These are phyloP conservation scores for Cryphonectria radicalis DNA, from an alignment of 2,329 filamentous ascomycete genomes.

Conservation along the genomic window DNA sequence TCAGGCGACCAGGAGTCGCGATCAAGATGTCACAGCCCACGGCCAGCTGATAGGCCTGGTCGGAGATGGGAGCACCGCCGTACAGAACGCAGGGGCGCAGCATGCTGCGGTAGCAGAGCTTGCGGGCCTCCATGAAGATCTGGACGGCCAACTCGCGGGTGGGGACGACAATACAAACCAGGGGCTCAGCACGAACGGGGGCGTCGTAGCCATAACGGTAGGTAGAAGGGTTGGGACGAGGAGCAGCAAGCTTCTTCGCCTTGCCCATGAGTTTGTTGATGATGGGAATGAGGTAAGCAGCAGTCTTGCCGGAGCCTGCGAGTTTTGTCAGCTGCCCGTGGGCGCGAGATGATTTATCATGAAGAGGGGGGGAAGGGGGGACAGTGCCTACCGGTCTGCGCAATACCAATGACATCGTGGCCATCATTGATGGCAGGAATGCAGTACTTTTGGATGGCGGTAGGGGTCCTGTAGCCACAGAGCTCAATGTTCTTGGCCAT, in stretches of 20 bases:
- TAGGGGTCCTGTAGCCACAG: constrained; percentile 72
- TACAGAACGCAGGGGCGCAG: constrained; percentile 89
- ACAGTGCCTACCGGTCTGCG: constrained; percentile 76
- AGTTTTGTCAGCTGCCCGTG: constrained; percentile 20
- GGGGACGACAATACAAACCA: constrained; percentile 84
- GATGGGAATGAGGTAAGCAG: constrained; percentile 87
- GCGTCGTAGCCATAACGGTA: constrained; percentile 54
- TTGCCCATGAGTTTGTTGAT: constrained; percentile 94
- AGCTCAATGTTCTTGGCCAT: constrained; percentile 79
- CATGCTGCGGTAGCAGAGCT: constrained; percentile 94
- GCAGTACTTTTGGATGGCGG: constrained; percentile 85
- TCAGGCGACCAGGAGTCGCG: constrained; percentile 83
- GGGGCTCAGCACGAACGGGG: constrained; percentile 75
- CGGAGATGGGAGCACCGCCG: constrained; percentile 74
- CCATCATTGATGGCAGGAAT: constrained; percentile 79
- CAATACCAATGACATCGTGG: constrained; percentile 83
- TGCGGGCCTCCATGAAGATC: constrained; percentile 92
- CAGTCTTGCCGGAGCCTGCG: constrained; percentile 92
- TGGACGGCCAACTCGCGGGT: constrained; percentile 91
- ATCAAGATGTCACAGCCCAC: constrained; percentile 90
- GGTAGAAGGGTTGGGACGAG: constrained; percentile 67
- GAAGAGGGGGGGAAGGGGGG: neutral
- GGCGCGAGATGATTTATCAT: neutral
- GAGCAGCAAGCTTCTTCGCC: constrained; percentile 81
- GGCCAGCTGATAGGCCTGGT: constrained; percentile 73